Conservation (phyloP, 768 basidiomycete genomes). For the Flagelloscypha sp. region DNA sequence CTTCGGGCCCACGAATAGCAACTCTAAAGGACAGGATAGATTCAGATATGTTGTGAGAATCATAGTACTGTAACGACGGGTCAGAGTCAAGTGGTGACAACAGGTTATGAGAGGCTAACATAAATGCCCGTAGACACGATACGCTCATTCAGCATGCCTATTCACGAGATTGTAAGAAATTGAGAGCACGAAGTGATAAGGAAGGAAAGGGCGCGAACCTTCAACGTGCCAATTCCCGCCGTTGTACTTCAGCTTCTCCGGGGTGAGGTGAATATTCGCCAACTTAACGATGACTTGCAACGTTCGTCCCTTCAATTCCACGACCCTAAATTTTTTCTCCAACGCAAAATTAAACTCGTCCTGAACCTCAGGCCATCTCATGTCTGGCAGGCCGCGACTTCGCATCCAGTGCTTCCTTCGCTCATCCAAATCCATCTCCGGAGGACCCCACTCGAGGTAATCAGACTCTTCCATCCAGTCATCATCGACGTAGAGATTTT, state of each 20-base stretch:
- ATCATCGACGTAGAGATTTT: no score
- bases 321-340: no score
- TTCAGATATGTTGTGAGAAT: conserved; percentile 23
- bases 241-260: conserved; percentile 17
- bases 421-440: no score
- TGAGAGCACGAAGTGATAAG: no score
- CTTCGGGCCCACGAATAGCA: conserved; percentile 8
- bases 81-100: conserved; percentile 7
- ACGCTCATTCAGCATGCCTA: conserved; percentile 14
- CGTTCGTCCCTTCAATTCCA: conserved; percentile 5
- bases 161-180: no score
- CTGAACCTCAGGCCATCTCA: no score
- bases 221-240: conserved; percentile 28
- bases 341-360: no score
- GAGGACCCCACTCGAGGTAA: no score
- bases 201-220: conserved; percentile 18
- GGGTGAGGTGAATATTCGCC: conserved; percentile 22
- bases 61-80: conserved; percentile 18
- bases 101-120: conserved; percentile 14
- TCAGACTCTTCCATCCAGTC: no score
- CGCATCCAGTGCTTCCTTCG: no score
- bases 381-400: no score
- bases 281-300: conserved; percentile 34
- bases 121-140: conserved; percentile 15
- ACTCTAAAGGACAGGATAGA: conserved; percentile 24